A percentile compares a stretch with the other conserved stretches of the same genome.
These are phyloP conservation scores for Phytophthora parvispora DNA, from an alignment of 352 stramenopile species.

Conservation along the genomic window DNA sequence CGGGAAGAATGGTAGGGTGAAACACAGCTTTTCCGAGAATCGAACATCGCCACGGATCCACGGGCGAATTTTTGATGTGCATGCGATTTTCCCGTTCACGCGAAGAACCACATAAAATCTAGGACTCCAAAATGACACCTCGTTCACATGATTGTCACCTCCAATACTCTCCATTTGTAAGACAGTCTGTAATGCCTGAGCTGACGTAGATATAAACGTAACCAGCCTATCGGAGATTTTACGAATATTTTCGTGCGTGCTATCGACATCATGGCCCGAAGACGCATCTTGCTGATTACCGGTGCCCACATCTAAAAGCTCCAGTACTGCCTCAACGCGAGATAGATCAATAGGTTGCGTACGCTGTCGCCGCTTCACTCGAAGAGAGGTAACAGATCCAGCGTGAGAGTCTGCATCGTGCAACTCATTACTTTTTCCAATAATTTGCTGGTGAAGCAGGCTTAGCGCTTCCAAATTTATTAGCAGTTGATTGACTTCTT, in stretches of 20 bases:
- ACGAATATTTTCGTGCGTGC: not conserved
- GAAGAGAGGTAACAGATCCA: conserved; percentile 4
- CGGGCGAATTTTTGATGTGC: conserved; percentile 30
- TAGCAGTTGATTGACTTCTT: conserved; percentile 51
- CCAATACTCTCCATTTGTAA: conserved; percentile 19
- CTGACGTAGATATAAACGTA: conserved; percentile 7
- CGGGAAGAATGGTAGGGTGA: conserved; percentile 64
- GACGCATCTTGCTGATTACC: conserved; percentile 19
- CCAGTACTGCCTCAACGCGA: conserved; percentile 50
- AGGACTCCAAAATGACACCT: conserved; percentile 27
- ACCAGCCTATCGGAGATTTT: conserved; percentile 34
- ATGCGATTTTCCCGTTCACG: conserved; percentile 55
- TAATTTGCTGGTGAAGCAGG: conserved; percentile 66
- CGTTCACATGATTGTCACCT: not conserved
- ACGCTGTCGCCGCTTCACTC: conserved; percentile 30
- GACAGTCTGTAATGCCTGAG: conserved; percentile 24
- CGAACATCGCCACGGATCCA: conserved; percentile 48
- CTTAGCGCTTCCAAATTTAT: conserved; percentile 54
- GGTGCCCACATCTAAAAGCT: conserved; percentile 30
- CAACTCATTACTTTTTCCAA: conserved; percentile 62
- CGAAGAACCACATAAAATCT: conserved; percentile 51
- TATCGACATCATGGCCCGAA: not conserved
- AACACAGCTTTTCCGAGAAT: conserved; percentile 57
- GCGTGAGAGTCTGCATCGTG: conserved; percentile 33
- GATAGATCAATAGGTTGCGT: conserved; percentile 44